Conservation (phyloP, 2,329 filamentous ascomycete genomes). For the Cytospora piceae region DNA sequence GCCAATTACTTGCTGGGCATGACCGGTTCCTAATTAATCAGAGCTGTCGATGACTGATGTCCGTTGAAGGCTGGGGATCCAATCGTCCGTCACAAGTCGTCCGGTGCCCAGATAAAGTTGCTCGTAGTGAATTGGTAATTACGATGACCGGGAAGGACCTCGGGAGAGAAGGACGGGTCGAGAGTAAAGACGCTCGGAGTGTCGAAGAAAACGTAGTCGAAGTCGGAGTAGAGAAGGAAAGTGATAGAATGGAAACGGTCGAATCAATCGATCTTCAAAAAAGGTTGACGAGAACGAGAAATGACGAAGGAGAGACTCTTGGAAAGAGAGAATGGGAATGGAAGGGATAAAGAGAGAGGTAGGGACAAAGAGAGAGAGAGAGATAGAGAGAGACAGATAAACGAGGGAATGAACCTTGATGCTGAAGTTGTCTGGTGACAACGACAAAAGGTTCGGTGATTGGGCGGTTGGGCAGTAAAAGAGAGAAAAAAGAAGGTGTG, state of each 20-base stretch:
- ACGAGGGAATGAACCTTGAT: constrained; percentile 10
- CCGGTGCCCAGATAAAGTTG: background rate
- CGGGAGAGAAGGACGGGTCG: background rate
- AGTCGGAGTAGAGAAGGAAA: background rate
- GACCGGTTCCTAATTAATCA: constrained; percentile 2
- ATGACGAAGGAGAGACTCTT: constrained; percentile 6
- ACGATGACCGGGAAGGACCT: background rate
- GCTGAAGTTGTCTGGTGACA: background rate
- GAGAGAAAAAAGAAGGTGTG: constrained; percentile 27
- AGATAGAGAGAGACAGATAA: constrained; percentile 2
- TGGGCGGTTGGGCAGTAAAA: constrained; percentile 19
- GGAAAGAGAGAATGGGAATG: background rate
- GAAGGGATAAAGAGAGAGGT: no score
- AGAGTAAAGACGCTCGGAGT: background rate
- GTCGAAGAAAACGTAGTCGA: background rate
- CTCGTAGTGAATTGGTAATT: background rate
- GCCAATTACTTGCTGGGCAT: constrained; percentile 13
- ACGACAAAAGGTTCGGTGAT: background rate
- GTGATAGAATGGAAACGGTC: background rate
- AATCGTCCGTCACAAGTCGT: constrained; percentile 7
- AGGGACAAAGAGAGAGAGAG: no score
- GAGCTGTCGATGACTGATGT: constrained; percentile 6
- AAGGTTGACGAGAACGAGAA: background rate
- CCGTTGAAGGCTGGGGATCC: constrained; percentile 1
- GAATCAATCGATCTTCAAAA: background rate